phyloP scores from a whole-genome alignment of 1,284 basidiomycete species.

The Chalciporus sp. region DNA sequence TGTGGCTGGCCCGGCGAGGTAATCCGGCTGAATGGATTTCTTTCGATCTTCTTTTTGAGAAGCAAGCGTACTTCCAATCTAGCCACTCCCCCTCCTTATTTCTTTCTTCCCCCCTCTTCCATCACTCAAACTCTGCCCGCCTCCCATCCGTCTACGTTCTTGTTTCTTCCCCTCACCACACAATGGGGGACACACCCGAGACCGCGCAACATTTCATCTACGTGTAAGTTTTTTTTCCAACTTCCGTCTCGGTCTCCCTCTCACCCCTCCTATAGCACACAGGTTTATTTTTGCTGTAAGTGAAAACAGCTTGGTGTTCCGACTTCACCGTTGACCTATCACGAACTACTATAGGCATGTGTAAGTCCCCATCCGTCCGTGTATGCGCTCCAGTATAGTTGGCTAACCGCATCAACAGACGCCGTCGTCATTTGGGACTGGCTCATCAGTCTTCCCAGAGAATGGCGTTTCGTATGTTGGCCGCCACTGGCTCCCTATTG shows the following conservation, averaged over 20 bases:
- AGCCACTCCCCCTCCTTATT: constrained; percentile 22
- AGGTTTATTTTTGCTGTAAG: constrained; percentile 82
- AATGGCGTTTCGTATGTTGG: constrained; percentile 67
- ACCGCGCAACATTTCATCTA: constrained; percentile 53
- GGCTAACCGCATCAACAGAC: constrained; percentile 46
- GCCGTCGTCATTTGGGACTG: constrained; percentile 82
- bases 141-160: constrained; percentile 1
- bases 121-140: constrained; percentile 2
- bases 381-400: constrained; percentile 8
- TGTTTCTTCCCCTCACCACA: constrained; percentile 6
- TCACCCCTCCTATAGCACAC: constrained; percentile 47
- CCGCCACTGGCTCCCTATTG: constrained; percentile 11
- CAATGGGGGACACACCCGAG: constrained; percentile 43
- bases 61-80: constrained; percentile 29
- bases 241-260: not conserved
- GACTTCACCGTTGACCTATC: not conserved
- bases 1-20: constrained; percentile 22
- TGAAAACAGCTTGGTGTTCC: constrained; percentile 17
- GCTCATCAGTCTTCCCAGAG: constrained; percentile 71
- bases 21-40: constrained; percentile 16
- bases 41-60: constrained; percentile 30
- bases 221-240: constrained; percentile 40
- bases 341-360: constrained; percentile 60
- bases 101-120: constrained; percentile 20
- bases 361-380: constrained; percentile 44